phyloP scores from a whole-genome alignment of 139 green algal species.

The Pseudopediastrum boryanum region DNA sequence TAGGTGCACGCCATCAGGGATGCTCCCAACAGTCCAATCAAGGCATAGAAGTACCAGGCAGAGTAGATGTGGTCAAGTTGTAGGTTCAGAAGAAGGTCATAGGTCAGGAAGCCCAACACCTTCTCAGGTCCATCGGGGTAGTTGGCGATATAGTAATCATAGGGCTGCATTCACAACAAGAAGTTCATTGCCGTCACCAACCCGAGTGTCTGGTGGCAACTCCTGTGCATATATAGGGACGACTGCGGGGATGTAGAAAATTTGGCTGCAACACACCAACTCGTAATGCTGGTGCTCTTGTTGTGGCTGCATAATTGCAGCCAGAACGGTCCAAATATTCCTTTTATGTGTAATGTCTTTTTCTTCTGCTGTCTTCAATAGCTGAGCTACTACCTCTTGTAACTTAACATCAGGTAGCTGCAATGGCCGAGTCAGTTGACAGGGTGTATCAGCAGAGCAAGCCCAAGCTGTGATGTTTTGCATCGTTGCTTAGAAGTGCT shows the following conservation, averaged over 20 bases:
- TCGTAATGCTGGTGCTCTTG: too few relatives aligned
- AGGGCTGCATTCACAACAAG: constrained; percentile 29
- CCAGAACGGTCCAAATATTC: background rate
- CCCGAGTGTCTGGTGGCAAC: background rate
- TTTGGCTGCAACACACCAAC: background rate
- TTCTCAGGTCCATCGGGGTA: constrained; percentile 62
- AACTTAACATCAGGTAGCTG: too few relatives aligned
- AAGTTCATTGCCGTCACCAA: background rate
- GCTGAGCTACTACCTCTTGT: too few relatives aligned
- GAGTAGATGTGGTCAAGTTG: constrained; percentile 92
- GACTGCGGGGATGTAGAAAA: background rate
- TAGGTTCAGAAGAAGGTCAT: constrained; percentile 66
- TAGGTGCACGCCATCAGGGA: constrained; percentile 92
- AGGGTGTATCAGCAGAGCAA: too few relatives aligned
- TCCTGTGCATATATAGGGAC: background rate
- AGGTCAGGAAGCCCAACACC: constrained; percentile 86
- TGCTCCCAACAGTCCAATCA: constrained; percentile 82
- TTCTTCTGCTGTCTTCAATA: too few relatives aligned
- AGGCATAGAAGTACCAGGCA: constrained; percentile 85
- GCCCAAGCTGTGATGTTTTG: background rate
- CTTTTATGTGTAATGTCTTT: background rate
- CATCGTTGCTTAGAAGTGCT: background rate
- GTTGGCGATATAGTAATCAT: constrained; percentile 77
- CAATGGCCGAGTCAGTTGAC: too few relatives aligned
- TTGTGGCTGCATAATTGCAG: background rate